These are phyloP conservation scores for Sugiyamaella pinicola DNA, from an alignment of 1,139 yeast genomes.

Conservation along the genomic window DNA sequence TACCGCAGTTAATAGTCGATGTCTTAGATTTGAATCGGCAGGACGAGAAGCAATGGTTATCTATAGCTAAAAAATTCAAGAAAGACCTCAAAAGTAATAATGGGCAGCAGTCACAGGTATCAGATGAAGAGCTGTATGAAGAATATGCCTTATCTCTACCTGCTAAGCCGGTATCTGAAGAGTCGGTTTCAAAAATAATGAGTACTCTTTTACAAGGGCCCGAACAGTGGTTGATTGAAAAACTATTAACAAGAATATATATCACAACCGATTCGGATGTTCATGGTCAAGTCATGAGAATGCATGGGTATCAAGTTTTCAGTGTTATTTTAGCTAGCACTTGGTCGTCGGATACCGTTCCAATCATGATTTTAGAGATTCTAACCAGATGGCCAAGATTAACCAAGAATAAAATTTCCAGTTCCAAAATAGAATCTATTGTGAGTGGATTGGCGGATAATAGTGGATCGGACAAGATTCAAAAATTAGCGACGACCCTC, in stretches of 20 bases:
- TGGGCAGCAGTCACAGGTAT: conserved; percentile 19
- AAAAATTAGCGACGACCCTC: conserved; percentile 50
- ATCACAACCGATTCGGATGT: conserved; percentile 58
- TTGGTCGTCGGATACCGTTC: conserved; percentile 42
- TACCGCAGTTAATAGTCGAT: conserved; percentile 82
- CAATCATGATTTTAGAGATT: conserved; percentile 53
- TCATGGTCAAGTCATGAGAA: conserved; percentile 62
- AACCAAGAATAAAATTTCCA: conserved; percentile 78
- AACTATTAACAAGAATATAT: conserved; percentile 67
- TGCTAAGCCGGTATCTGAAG: conserved; percentile 53
- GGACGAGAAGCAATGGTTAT: conserved; percentile 44
- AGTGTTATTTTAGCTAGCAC: conserved; percentile 57
- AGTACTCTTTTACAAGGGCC: conserved; percentile 78
- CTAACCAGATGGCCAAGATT: conserved; percentile 76
- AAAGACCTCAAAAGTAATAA: conserved; percentile 36
- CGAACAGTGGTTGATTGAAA: conserved; percentile 64
- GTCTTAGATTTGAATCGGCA: conserved; percentile 80
- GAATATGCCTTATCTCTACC: conserved; percentile 64
- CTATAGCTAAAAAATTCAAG: conserved; percentile 42
- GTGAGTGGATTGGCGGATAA: conserved; percentile 50
- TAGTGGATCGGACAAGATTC: conserved; percentile 36
- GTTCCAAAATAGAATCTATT: conserved; percentile 72
- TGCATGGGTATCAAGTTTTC: conserved; percentile 87
- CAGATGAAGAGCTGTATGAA: conserved; percentile 44
- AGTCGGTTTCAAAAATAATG: conserved; percentile 73